phyloP scores from a whole-genome alignment of 1,284 basidiomycete species.

The Lentinus polychrous region DNA sequence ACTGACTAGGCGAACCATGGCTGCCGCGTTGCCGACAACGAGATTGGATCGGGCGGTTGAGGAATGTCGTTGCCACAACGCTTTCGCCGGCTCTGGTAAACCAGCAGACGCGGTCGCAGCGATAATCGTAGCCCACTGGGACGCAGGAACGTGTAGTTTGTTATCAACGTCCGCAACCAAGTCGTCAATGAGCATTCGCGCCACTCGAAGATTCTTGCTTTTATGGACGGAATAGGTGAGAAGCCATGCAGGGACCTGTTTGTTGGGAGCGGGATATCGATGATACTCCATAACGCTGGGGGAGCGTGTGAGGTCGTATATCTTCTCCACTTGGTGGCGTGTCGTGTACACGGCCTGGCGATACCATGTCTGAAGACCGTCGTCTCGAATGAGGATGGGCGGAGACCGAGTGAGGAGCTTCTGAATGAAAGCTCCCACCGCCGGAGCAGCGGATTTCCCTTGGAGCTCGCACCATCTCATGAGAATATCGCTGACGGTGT shows the following conservation, averaged over 20 bases:
- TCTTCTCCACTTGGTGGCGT: constrained; percentile 9
- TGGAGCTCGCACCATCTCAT: too few relatives aligned
- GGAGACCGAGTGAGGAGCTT: too few relatives aligned
- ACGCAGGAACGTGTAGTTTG: constrained; percentile 31
- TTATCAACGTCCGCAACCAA: constrained; percentile 29
- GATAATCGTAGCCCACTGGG: constrained; percentile 44
- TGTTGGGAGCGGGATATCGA: constrained; percentile 43
- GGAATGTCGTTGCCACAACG: constrained; percentile 51
- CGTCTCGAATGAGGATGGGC: too few relatives aligned
- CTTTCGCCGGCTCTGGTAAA: constrained; percentile 38
- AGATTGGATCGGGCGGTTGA: constrained; percentile 32
- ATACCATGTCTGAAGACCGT: too few relatives aligned
- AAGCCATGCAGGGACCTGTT: constrained; percentile 40
- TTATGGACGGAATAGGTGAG: constrained; percentile 34
- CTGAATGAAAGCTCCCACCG: too few relatives aligned
- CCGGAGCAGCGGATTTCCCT: too few relatives aligned
- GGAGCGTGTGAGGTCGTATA: constrained; percentile 31
- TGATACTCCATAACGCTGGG: constrained; percentile 22
- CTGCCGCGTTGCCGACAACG: constrained; percentile 37
- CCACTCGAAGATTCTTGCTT: constrained; percentile 33
- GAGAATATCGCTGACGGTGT: too few relatives aligned
- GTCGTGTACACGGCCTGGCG: too few relatives aligned
- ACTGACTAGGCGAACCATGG: constrained; percentile 52
- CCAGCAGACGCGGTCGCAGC: constrained; percentile 37
- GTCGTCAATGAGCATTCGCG: constrained; percentile 40